A percentile compares a stretch with the other conserved stretches of the same genome.
Conservation (phyloP, 768 basidiomycete species). For the Tulasnella sp. region DNA sequence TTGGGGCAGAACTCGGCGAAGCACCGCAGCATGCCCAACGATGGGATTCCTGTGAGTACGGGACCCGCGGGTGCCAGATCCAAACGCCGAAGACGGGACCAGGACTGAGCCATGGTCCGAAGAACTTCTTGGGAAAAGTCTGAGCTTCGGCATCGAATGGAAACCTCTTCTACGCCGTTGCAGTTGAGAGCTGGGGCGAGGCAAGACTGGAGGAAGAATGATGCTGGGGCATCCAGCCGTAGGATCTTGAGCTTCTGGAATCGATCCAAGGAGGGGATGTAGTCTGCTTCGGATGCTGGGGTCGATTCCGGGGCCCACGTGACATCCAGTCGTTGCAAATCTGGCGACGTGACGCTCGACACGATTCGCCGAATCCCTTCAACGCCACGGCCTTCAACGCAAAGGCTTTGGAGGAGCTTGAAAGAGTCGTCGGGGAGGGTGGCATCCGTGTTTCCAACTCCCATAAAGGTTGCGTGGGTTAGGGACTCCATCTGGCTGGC, state of each 20-base stretch:
- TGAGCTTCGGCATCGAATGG: not conserved
- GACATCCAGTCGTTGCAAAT: not conserved
- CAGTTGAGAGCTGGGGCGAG: not conserved
- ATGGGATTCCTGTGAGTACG: not conserved
- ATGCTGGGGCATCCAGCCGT: not conserved
- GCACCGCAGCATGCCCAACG: not conserved
- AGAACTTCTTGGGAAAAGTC: not conserved
- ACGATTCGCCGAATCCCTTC: slow-evolving; percentile 1
- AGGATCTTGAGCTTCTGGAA: not conserved
- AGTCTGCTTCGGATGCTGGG: not conserved
- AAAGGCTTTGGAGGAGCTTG: not conserved
- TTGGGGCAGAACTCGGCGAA: no score
- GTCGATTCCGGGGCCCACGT: not conserved
- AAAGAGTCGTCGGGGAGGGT: not conserved
- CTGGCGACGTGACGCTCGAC: not conserved
- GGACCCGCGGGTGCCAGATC: not conserved
- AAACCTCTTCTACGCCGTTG: not conserved
- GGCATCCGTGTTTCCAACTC: not conserved
- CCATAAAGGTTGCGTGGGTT: not conserved
- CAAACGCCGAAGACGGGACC: not conserved
- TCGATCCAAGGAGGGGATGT: not conserved
- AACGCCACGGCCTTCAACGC: not conserved
- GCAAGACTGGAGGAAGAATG: not conserved
- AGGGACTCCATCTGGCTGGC: not conserved
- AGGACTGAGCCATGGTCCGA: not conserved